These are phyloP conservation scores for Rhododendron williamsianum DNA, from an alignment of 148 eudicot species.

Conservation along the genomic window DNA sequence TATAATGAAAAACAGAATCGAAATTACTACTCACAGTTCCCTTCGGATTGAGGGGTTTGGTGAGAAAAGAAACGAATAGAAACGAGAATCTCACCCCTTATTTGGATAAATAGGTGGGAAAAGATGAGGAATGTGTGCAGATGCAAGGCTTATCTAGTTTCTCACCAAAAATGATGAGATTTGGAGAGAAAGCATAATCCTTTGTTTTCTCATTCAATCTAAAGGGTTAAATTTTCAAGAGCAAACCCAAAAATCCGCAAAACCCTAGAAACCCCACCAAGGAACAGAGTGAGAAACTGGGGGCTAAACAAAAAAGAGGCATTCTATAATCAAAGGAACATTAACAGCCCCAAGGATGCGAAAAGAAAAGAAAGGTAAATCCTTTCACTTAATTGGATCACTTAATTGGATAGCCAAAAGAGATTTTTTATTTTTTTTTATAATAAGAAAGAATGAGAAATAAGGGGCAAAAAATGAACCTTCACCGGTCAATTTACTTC, in stretches of 20 bases:
- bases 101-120: no score
- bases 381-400: background rate
- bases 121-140: no score
- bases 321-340: background rate
- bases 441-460: background rate
- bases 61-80: no score
- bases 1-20: background rate
- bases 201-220: no score
- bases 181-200: no score
- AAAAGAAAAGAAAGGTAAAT: background rate
- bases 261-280: background rate
- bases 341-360: background rate
- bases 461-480: background rate
- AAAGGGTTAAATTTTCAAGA: background rate
- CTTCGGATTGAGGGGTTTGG: no score
- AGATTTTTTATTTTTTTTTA: background rate
- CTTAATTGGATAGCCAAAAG: background rate
- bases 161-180: no score
- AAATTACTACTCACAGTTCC: background rate
- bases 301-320: background rate
- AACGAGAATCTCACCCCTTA: no score
- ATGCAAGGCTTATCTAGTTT: no score
- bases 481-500: background rate
- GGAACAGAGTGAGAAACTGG: background rate
- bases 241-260: background rate